Evolutionary conservation across 257 asterid species (phyloP), one percentile per base, ranked within the genome.

Genomic region (Haberlea rhodopensis): DNA sequence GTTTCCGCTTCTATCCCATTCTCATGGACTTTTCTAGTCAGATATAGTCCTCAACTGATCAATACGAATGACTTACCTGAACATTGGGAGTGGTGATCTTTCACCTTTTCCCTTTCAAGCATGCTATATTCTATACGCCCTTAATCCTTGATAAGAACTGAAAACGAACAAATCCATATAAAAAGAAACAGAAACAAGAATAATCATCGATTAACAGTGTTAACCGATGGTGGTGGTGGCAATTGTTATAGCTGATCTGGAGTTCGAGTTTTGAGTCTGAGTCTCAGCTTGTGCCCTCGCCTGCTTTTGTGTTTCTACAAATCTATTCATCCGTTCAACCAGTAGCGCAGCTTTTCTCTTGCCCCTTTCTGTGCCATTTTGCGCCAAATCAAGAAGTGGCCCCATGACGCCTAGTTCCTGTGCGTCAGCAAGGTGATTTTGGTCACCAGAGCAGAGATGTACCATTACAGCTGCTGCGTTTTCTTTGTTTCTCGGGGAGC

Each of bases 331-430:
- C 64, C 89, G 80, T 77, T 94, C 97, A 0, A 90, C 97, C 75
- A 94, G 64, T 60, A 86, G 95, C 3, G 81, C 70, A 3, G 99
- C 99, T 65, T 90, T 94, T 16, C 97, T 77, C 65, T 66, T 85
- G 3, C 97, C 96, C 79, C 99, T 83, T 16, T 90, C 97, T 0
- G 95, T 94, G 8, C 99, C 99, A 40, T 83, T 73, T 69, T 84
- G 95, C 2, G 83, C 81, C 74, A 94, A 71, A 53, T 94, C 95
- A 9, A 78, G 77, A 65, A 88, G 46, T 1, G 82, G 85, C 16
- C 78, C 88, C 92, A 87, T 82, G 22, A 90, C 63, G 5, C 97
- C 99, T 7, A 84, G 83, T 34, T 90, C 95, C 80, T 76, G 90
- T 25, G 96, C 94, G 34, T 82, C 73, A 1, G 70, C 73, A n/a